These are phyloP conservation scores for Daldinia vernicosa DNA, from an alignment of 495 filamentous ascomycete species.

Conservation along the genomic window DNA sequence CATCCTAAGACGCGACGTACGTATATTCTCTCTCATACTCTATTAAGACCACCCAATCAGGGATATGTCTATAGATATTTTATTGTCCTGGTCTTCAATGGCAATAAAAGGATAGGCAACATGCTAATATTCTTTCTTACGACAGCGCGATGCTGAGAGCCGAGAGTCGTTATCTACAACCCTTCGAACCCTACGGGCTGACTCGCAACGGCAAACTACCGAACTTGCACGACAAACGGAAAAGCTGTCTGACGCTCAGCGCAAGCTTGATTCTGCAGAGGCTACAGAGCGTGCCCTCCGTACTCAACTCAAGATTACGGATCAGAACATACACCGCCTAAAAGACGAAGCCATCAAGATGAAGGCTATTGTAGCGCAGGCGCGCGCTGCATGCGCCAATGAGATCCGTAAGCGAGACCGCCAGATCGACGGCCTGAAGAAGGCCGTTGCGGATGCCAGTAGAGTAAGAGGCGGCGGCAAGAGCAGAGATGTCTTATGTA, in stretches of 20 bases:
- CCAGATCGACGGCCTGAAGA: constrained; percentile 87
- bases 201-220: constrained; percentile 73
- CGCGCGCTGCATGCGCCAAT: constrained; percentile 85
- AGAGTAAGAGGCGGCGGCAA: constrained; percentile 57
- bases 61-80: not conserved
- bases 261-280: constrained; percentile 77
- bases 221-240: constrained; percentile 67
- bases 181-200: constrained; percentile 75
- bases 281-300: constrained; percentile 76
- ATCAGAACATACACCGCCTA: constrained; percentile 71
- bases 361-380: constrained; percentile 80
- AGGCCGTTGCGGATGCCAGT: constrained; percentile 67
- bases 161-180: constrained; percentile 82
- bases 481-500: constrained; percentile 60
- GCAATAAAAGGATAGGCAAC: not conserved
- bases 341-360: constrained; percentile 83
- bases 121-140: not conserved
- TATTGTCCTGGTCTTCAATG: not conserved
- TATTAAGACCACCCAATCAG: not conserved
- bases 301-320: constrained; percentile 72
- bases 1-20: constrained; percentile 80
- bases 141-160: constrained; percentile 86
- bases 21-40: constrained; percentile 41
- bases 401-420: constrained; percentile 92
- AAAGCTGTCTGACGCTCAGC: constrained; percentile 75